phyloP scores from a whole-genome alignment of 2,329 filamentous ascomycete genomes.

The Fusarium austroafricanum region DNA sequence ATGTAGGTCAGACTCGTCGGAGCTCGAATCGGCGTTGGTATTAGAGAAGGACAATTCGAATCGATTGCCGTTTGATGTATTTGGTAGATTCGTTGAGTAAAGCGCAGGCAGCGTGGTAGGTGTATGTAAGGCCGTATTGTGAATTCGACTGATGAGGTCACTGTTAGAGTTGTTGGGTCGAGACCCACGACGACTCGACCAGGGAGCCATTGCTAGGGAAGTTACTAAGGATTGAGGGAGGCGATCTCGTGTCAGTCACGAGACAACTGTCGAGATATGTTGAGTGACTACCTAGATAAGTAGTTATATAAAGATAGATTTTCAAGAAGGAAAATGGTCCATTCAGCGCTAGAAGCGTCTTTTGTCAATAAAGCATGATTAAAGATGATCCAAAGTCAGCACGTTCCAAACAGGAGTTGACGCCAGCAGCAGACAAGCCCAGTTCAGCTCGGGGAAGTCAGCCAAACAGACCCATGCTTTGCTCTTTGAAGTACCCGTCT shows the following conservation, averaged over 20 bases:
- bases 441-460: conserved; percentile 13
- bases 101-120: conserved; percentile 45
- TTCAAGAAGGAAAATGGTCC: conserved; percentile 4
- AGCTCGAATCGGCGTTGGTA: conserved; percentile 55
- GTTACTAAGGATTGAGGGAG: conserved; percentile 31
- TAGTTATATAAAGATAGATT: background rate
- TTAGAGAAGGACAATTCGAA: conserved; percentile 48
- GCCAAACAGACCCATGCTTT: conserved; percentile 20
- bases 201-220: conserved; percentile 50
- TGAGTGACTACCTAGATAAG: background rate
- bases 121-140: conserved; percentile 51
- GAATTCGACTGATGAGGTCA: conserved; percentile 54
- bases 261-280: conserved; percentile 1
- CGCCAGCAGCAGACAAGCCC: conserved; percentile 10
- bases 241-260: conserved; percentile 17
- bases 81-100: conserved; percentile 23
- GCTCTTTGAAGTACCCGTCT: background rate
- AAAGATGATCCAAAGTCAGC: conserved; percentile 22
- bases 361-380: conserved; percentile 30
- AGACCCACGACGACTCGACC: conserved; percentile 47
- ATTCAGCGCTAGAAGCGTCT: background rate
- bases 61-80: conserved; percentile 27
- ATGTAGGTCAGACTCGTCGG: conserved; percentile 57
- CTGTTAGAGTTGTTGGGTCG: conserved; percentile 43
- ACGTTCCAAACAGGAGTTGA: conserved; percentile 23